Evolutionary conservation across 2,329 filamentous ascomycete genomes (phyloP).

Genomic region (Scedosporium aurantiacum): DNA sequence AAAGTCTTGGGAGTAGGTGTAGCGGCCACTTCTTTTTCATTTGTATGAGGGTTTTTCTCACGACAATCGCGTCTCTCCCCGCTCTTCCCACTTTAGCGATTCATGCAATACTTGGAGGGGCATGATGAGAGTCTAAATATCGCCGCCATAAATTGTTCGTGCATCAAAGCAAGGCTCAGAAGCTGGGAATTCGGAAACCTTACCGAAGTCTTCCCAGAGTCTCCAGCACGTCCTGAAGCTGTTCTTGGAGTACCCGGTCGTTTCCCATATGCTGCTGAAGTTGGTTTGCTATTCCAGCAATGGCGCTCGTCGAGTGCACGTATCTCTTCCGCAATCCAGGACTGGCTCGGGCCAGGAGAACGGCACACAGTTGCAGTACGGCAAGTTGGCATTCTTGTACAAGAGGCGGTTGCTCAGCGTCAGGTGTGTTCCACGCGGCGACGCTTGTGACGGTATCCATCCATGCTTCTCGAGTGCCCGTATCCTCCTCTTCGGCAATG

Average conservation of each 20-base stretch:
- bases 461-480: slow-evolving; percentile 41
- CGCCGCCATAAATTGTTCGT: not conserved
- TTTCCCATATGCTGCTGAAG: slow-evolving; percentile 22
- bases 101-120: not conserved
- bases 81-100: not conserved
- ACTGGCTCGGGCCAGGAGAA: slow-evolving; percentile 36
- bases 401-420: slow-evolving; percentile 14
- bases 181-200: not conserved
- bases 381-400: slow-evolving; percentile 41
- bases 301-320: slow-evolving; percentile 36
- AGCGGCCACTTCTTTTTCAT: not conserved
- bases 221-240: slow-evolving; percentile 33
- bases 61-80: not conserved
- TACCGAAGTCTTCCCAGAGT: slow-evolving; percentile 17
- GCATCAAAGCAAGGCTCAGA: not conserved
- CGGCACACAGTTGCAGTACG: slow-evolving; percentile 43
- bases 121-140: not conserved
- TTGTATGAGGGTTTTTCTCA: not conserved
- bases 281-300: slow-evolving; percentile 35
- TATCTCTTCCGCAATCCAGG: slow-evolving; percentile 38
- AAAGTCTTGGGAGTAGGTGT: not conserved
- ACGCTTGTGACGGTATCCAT: slow-evolving; percentile 41
- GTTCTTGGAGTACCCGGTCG: slow-evolving; percentile 24
- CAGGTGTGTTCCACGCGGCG: slow-evolving; percentile 34
- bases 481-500: slow-evolving; percentile 34